phyloP scores from a whole-genome alignment of 23 red algal species.

The Cyanidiococcus yangmingshanensis region DNA sequence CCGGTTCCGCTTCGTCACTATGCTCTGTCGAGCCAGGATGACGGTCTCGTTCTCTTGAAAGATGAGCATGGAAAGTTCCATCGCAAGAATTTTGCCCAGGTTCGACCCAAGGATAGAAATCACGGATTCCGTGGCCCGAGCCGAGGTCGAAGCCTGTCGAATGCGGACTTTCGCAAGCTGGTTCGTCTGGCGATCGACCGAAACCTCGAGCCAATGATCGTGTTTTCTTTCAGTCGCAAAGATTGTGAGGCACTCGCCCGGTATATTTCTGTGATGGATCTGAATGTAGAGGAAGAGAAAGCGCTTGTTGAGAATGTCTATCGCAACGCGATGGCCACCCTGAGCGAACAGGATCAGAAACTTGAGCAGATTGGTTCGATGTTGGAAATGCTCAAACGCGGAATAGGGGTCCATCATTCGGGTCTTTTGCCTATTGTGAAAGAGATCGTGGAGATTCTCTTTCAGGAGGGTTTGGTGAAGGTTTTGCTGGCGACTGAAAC shows the following conservation, averaged over 20 bases:
- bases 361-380: constrained; percentile 77
- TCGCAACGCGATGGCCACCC: constrained; percentile 49
- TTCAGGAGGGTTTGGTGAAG: constrained; percentile 84
- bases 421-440: constrained; percentile 91
- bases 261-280: constrained; percentile 60
- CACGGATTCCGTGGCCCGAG: constrained; percentile 24
- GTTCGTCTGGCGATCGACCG: constrained; percentile 58
- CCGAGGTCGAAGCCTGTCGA: constrained; percentile 13
- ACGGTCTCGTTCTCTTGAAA: constrained; percentile 19
- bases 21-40: constrained; percentile 12
- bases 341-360: constrained; percentile 56
- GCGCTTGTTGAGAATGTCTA: constrained; percentile 55
- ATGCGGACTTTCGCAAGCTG: constrained; percentile 48
- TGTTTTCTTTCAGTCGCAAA: constrained; percentile 56
- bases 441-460: constrained; percentile 91
- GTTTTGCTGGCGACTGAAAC: constrained; percentile 98
- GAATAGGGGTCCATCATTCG: constrained; percentile 98
- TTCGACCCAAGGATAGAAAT: background rate
- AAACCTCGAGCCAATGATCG: constrained; percentile 53
- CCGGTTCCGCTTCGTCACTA: constrained; percentile 92
- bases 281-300: constrained; percentile 75
- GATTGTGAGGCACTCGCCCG: constrained; percentile 80
- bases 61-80: constrained; percentile 26
- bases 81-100: constrained; percentile 37
- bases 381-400: constrained; percentile 55